A percentile compares a stretch with the other conserved stretches of the same genome.
These are phyloP conservation scores for Tolypocladium nubicola DNA, from an alignment of 2,329 filamentous ascomycete genomes.

Conservation along the genomic window DNA sequence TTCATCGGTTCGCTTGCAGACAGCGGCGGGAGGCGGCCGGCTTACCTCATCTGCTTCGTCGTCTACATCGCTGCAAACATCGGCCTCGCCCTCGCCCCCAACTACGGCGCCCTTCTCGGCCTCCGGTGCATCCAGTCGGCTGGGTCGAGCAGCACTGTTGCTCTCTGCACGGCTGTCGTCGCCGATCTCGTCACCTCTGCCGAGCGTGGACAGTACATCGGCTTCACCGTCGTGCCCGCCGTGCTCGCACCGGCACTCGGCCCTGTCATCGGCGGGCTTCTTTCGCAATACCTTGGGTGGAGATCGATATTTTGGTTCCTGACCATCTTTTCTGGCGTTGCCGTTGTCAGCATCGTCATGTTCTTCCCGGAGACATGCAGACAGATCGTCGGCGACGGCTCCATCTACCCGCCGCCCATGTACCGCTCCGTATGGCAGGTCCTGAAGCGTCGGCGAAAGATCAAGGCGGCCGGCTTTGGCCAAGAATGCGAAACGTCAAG, in stretches of 20 bases:
- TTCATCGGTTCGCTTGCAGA: slow-evolving; percentile 48
- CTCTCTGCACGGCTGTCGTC: slow-evolving; percentile 47
- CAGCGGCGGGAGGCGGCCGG: slow-evolving; percentile 39
- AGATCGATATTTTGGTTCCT: slow-evolving; percentile 53
- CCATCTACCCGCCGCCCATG: slow-evolving; percentile 25
- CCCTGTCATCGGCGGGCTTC: slow-evolving; percentile 48
- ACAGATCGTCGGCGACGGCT: slow-evolving; percentile 41
- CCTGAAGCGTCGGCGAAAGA: slow-evolving; percentile 10
- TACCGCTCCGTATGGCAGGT: slow-evolving; percentile 25
- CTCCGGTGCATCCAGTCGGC: slow-evolving; percentile 46
- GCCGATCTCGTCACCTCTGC: slow-evolving; percentile 52
- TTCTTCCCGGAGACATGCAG: slow-evolving; percentile 45
- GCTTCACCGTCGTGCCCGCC: slow-evolving; percentile 34
- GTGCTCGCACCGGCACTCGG: slow-evolving; percentile 39
- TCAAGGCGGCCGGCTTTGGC: not conserved
- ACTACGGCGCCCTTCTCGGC: slow-evolving; percentile 38
- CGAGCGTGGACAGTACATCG: slow-evolving; percentile 51
- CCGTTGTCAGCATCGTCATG: slow-evolving; percentile 29
- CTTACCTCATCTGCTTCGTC: slow-evolving; percentile 41
- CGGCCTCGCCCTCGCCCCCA: slow-evolving; percentile 38
- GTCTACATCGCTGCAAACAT: slow-evolving; percentile 44
- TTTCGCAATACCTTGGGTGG: slow-evolving; percentile 49
- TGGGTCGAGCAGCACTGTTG: slow-evolving; percentile 48
- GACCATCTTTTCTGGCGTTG: slow-evolving; percentile 30
- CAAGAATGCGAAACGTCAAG: slow-evolving; percentile 6